These are phyloP conservation scores for Coemansia sp. DNA, from an alignment of 192 early-diverging fungal species.

Conservation along the genomic window DNA sequence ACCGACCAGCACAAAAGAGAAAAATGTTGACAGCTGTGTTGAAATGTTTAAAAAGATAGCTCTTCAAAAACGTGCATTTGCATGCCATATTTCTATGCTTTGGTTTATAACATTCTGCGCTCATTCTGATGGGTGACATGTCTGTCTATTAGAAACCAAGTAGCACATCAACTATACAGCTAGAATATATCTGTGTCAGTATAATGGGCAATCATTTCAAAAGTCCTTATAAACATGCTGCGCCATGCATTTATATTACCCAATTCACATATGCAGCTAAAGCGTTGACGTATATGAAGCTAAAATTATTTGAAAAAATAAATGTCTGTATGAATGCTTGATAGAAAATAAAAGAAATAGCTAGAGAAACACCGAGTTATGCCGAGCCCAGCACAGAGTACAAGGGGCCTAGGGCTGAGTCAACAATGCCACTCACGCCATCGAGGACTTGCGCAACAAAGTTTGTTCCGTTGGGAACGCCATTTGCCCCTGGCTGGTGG, in stretches of 20 bases:
- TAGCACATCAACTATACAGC: background rate
- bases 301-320: background rate
- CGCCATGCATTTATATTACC: background rate
- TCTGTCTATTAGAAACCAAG: background rate
- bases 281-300: background rate
- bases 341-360: too few species aligned
- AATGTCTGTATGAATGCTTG: too few species aligned
- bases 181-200: background rate
- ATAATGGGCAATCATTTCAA: background rate
- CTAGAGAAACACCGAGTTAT: background rate
- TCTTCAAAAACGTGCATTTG: background rate
- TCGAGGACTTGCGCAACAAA: conserved; percentile 42
- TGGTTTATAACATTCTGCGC: background rate
- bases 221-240: background rate
- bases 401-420: conserved; percentile 49
- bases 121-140: background rate
- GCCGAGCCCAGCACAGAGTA: conserved; percentile 32
- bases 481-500: conserved; percentile 35
- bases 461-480: conserved; percentile 41
- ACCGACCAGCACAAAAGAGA: background rate
- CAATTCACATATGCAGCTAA: background rate
- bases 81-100: background rate
- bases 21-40: background rate
- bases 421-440: conserved; percentile 53
- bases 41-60: background rate